Base-by-base conservation (phyloP, 2,329 filamentous ascomycete species). In the Aureobasidium lini region DNA sequence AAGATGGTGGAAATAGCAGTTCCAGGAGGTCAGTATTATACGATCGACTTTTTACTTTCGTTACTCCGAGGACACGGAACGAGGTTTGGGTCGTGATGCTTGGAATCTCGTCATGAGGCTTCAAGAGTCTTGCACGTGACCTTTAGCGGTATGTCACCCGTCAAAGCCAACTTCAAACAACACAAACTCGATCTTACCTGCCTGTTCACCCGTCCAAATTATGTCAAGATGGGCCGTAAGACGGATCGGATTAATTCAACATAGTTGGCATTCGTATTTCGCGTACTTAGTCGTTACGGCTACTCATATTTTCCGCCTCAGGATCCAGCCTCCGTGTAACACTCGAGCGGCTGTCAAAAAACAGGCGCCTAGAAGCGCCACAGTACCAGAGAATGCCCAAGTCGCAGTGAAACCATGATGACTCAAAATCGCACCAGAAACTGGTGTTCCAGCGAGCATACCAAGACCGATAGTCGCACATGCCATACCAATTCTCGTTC, bases 401-500 rank as follows among this genome's bases (percentile, higher is more conserved):
- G 42, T 57, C 15, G 53, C 53, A 31, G 40, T n/a, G 10, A 57
- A 57, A 1, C 53, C 53, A 31, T 57, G 18, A 3, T 40, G 29
- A 5, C n/a, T 57, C 40, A 76, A 64, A 29, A 75, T 66, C 1
- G 58, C 69, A 50, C 73, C 74, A 16, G 65, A 71, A 23, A 64
- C 66, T 0, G 73, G 73, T 0, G 70, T 68, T 9, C 69, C 74
- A 10, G 69, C 70, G 7, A 69, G 68, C 7, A 65, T 65, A 54
- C 69, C 70, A 66, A 71, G 60, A 0, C 66, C 68, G 8, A 67
- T 62, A 5, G 73, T 64, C 1, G 69, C 68, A 61, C 70, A 70
- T 23, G 70, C 71, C 60, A 71, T 67, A 4, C 70, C 70, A 52
- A 72, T 71, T 7, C 69, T 59, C 9, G 68, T 69, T 3, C 70